These are phyloP conservation scores for Sporisorium reilianum DNA, from an alignment of 1,284 basidiomycete genomes.

Conservation along the genomic window DNA sequence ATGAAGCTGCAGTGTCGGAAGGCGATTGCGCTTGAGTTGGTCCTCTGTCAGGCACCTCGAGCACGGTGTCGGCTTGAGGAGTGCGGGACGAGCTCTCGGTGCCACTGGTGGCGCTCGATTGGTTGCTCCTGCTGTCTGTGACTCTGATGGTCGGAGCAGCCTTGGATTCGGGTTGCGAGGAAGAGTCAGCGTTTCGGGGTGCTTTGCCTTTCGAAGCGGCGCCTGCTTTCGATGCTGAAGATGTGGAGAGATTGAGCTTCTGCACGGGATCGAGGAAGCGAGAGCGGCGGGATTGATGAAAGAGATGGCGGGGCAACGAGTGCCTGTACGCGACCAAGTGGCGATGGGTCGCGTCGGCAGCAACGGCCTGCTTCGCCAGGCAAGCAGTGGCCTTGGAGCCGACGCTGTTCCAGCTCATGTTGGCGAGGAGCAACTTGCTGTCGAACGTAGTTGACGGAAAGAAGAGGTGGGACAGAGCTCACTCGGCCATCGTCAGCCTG, in stretches of 20 bases:
- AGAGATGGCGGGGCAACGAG: conserved; percentile 34
- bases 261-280: conserved; percentile 11
- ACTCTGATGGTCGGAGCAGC: conserved; percentile 14
- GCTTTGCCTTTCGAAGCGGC: conserved; percentile 9
- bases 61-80: conserved; percentile 22
- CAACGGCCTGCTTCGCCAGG: conserved; percentile 18
- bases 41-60: conserved; percentile 12
- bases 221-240: conserved; percentile 9
- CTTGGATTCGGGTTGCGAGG: neutral
- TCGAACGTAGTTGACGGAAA: neutral
- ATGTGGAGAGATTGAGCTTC: conserved; percentile 20
- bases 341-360: conserved; percentile 5
- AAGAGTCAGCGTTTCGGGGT: neutral
- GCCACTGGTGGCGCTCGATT: neutral
- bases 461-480: neutral
- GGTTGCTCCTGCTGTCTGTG: conserved; percentile 23
- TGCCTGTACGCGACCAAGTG: conserved; percentile 11
- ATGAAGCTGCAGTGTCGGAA: neutral
- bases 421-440: neutral
- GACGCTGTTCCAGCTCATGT: conserved; percentile 22
- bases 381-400: conserved; percentile 15
- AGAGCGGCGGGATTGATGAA: conserved; percentile 28
- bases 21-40: conserved; percentile 4
- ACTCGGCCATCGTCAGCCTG: neutral
- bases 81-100: conserved; percentile 16